Evolutionary conservation across 2,329 filamentous ascomycete species (phyloP).

Genomic region (Stachybotrys chartarum): DNA sequence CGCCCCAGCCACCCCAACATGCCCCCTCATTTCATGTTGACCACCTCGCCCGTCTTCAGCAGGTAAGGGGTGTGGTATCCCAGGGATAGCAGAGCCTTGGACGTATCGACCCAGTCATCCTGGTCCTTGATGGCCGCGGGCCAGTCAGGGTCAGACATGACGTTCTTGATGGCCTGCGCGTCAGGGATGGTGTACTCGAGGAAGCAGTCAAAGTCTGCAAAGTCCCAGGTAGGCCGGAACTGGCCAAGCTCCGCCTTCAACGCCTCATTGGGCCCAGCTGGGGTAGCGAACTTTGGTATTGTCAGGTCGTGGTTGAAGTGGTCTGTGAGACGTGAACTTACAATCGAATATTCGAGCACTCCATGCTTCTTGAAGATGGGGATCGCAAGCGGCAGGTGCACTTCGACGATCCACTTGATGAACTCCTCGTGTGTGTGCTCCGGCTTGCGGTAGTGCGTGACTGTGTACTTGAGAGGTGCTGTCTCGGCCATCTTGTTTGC

Average conservation of each 20-base stretch:
- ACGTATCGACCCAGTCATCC: not conserved
- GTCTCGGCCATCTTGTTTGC: not conserved
- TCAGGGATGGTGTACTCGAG: not conserved
- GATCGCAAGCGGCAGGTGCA: not conserved
- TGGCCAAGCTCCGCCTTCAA: not conserved
- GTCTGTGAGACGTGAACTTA: not conserved
- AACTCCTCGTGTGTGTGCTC: not conserved
- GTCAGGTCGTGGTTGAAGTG: not conserved
- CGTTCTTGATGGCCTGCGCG: not conserved
- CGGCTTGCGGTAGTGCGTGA: not conserved
- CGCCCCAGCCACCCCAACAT: not conserved
- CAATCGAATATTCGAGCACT: not conserved
- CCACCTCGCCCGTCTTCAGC: not conserved
- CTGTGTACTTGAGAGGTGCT: not conserved
- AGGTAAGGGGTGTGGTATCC: not conserved
- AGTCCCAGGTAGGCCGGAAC: not conserved
- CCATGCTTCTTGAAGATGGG: not conserved
- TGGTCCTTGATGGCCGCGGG: not conserved
- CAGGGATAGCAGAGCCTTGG: not conserved
- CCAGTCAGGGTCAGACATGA: conserved; percentile 1
- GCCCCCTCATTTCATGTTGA: not conserved
- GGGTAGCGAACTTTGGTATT: not conserved
- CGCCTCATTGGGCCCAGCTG: not conserved
- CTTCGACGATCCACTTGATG: not conserved
- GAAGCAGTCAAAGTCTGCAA: conserved; percentile 1